Base-by-base conservation (phyloP, 768 basidiomycete species). In the Pleurotus pulmonarius region DNA sequence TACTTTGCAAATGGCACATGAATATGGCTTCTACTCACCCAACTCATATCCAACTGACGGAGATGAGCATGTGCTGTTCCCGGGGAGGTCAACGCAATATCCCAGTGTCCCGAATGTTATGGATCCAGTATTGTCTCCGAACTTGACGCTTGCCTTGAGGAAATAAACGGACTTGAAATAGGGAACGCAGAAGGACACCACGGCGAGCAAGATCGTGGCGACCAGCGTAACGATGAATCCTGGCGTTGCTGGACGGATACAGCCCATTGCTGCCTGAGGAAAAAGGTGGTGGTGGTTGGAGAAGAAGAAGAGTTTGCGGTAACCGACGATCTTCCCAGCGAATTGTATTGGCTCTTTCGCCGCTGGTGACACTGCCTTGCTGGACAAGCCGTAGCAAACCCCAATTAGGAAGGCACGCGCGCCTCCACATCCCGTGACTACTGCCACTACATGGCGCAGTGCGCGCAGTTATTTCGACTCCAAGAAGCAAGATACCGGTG, bases 181-280 rank as follows among this genome's bases (percentile, higher is more conserved):
- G 0, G 96, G 97, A 7, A 94, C 92, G 55, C 87, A 90, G 73
- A 98, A 96, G 41, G 90, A 87, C 20, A 95, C 94, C 45, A 96
- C 71, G 13, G 88, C 88, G 56, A 98, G 83, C 44, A 96, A 77
- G 57, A 80, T 70, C 5, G 93, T 86, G 0, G 94, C 92, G n/a
- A 77, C 67, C 52, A 92, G 80, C 16, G 91, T 94, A 60, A 92
- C 77, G 49, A 96, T 41, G 65, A 94, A 93, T 41, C 94, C 95
- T 34, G 94, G 93, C 1, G 92, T 96, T 6, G 94, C 94, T 56
- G 90, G 91, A 44, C 89, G 86, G 59, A 94, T 78, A 63, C 75
- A 63, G 59, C 82, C 75, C 88, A 89, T 88, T 49, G 47, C 60
- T 48, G 38, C 49, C 15, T 45, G 45, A 54, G 38, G 52, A 48